These are phyloP conservation scores for Trichophyton rubrum DNA, from an alignment of 2,329 filamentous ascomycete genomes.

Conservation along the genomic window DNA sequence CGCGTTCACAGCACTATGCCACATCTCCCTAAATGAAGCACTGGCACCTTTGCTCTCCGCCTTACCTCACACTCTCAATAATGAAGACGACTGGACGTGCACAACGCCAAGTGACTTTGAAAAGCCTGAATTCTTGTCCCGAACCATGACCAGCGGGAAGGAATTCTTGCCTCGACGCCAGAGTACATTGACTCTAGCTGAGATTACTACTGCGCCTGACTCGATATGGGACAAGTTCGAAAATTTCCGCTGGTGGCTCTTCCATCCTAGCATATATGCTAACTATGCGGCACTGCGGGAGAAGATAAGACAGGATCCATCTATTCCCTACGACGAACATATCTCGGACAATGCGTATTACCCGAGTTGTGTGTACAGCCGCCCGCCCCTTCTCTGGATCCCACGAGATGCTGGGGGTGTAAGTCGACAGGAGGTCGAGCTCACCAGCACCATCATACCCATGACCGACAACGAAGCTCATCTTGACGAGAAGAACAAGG, in stretches of 20 bases:
- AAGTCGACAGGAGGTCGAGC: slow-evolving; percentile 61
- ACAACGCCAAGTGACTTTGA: neutral
- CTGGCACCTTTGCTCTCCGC: slow-evolving; percentile 43
- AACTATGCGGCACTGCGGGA: slow-evolving; percentile 61
- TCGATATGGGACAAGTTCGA: slow-evolving; percentile 9
- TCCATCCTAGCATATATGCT: slow-evolving; percentile 63
- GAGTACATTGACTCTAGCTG: neutral
- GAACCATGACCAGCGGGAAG: neutral
- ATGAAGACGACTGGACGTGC: slow-evolving; percentile 22
- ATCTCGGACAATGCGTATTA: slow-evolving; percentile 56
- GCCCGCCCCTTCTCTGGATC: slow-evolving; percentile 64
- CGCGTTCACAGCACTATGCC: slow-evolving; percentile 61
- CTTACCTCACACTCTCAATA: slow-evolving; percentile 56
- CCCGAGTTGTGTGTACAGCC: slow-evolving; percentile 54
- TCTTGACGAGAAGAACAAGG: slow-evolving; percentile 56
- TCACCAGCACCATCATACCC: slow-evolving; percentile 56
- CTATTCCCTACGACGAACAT: slow-evolving; percentile 49
- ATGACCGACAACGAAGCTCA: slow-evolving; percentile 68
- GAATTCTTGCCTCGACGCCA: slow-evolving; percentile 3
- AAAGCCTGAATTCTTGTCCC: neutral
- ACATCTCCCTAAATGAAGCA: slow-evolving; percentile 43
- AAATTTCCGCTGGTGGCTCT: slow-evolving; percentile 33
- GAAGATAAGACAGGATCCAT: slow-evolving; percentile 49
- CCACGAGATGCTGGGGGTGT: slow-evolving; percentile 63
- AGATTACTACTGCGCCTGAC: neutral